Evolutionary conservation across 192 early-diverging fungal genomes (phyloP).

Genomic region (Coemansia aciculifera): DNA sequence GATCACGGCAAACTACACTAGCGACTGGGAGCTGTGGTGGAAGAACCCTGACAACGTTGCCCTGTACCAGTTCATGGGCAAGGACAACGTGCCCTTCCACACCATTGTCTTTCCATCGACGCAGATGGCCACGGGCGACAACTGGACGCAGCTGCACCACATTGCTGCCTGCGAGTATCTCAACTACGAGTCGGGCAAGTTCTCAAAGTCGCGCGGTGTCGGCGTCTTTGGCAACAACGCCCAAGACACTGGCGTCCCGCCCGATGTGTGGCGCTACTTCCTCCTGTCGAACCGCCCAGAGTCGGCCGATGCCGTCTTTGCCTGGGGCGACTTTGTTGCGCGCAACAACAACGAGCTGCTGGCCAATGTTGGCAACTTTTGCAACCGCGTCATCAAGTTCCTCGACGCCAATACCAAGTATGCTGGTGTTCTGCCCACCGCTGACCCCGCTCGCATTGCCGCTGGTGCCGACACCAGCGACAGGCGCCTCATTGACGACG

Average conservation of each 20-base stretch:
- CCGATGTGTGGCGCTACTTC: constrained; percentile 97
- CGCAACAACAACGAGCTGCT: constrained; percentile 96
- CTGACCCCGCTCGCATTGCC: constrained; percentile 44
- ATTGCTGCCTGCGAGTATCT: constrained; percentile 94
- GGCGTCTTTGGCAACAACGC: constrained; percentile 99
- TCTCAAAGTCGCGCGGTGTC: constrained; percentile 93
- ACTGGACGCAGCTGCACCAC: constrained; percentile 92
- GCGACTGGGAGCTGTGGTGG: constrained; percentile 98
- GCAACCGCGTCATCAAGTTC: constrained; percentile 96
- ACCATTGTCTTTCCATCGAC: constrained; percentile 94
- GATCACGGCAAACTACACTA: constrained; percentile 95
- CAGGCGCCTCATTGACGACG: constrained; percentile 73
- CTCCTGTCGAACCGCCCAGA: constrained; percentile 92
- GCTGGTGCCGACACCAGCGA: constrained; percentile 62
- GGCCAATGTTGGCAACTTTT: constrained; percentile 96
- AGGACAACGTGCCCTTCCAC: constrained; percentile 99
- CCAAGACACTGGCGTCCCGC: constrained; percentile 81
- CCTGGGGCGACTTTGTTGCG: constrained; percentile 89
- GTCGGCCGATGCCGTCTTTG: constrained; percentile 85
- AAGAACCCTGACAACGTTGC: constrained; percentile 95
- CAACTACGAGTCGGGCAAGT: constrained; percentile 95
- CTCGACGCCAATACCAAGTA: constrained; percentile 79
- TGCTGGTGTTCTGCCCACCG: constrained; percentile 73
- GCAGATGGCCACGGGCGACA: constrained; percentile 81
- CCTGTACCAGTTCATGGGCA: constrained; percentile 99